Evolutionary conservation across 202 grass and related monocot species (phyloP).

Genomic region (Bolboschoenoplectus hybrid): DNA sequence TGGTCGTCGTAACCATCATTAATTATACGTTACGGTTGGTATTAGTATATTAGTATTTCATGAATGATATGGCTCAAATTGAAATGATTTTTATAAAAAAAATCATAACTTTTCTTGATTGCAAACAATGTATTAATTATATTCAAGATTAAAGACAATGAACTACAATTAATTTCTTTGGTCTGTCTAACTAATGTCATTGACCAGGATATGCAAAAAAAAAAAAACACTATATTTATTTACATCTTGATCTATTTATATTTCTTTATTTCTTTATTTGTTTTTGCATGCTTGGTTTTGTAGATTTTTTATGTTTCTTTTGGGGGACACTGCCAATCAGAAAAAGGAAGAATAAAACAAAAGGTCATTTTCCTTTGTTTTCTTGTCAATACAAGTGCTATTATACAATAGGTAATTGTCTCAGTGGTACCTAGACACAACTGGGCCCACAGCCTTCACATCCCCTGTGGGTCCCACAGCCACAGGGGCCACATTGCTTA

Average conservation of each 20-base stretch:
- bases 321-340: slow-evolving; percentile 1
- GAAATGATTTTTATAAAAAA: background rate
- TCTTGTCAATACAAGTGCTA: slow-evolving; percentile 27
- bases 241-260: background rate
- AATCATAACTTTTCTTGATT: background rate
- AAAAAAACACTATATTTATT: background rate
- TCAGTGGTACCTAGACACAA: slow-evolving; percentile 58
- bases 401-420: slow-evolving; percentile 51
- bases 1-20: too few relatives aligned
- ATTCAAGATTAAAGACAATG: background rate
- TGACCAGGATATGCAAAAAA: background rate
- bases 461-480: slow-evolving; percentile 25
- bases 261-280: background rate
- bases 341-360: slow-evolving; percentile 31
- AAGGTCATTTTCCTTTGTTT: slow-evolving; percentile 10
- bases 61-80: background rate
- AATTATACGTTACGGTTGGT: too few relatives aligned
- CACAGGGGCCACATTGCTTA: slow-evolving; percentile 18
- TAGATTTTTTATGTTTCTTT: background rate
- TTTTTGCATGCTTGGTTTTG: slow-evolving; percentile 15
- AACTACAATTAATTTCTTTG: background rate
- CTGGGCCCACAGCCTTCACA: slow-evolving; percentile 38
- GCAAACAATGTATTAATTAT: background rate
- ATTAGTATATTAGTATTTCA: background rate
- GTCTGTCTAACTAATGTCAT: background rate